phyloP scores from a whole-genome alignment of 2,329 filamentous ascomycete species.

The Xylaria sp. region DNA sequence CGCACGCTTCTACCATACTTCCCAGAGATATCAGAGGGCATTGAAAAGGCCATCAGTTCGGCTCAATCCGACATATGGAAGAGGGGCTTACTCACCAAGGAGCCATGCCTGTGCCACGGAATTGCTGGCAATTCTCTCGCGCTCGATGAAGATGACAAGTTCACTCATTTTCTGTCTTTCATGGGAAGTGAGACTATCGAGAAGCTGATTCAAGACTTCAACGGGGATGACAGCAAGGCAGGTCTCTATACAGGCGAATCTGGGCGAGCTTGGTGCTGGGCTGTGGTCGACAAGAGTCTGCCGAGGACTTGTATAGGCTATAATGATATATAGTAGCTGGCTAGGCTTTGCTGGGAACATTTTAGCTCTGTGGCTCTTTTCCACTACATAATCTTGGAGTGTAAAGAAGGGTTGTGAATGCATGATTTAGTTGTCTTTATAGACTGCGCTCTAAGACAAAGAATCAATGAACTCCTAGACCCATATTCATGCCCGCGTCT shows the following conservation, averaged over 20 bases:
- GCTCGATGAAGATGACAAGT: conserved; percentile 36
- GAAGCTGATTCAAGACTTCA: conserved; percentile 14
- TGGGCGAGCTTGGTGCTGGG: conserved; percentile 48
- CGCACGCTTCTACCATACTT: conserved; percentile 67
- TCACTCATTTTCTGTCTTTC: conserved; percentile 44
- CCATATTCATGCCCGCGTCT: background rate
- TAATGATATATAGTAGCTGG: conserved; percentile 45
- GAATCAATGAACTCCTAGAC: background rate
- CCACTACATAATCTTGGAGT: background rate
- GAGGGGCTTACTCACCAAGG: conserved; percentile 70
- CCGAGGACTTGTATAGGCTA: conserved; percentile 43
- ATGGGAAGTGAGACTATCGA: conserved; percentile 41
- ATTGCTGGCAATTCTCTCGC: conserved; percentile 71
- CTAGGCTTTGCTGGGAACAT: background rate
- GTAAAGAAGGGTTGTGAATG: background rate
- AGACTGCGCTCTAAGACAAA: background rate
- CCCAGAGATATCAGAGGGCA: conserved; percentile 62
- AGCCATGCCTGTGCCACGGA: conserved; percentile 74
- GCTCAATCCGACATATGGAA: conserved; percentile 66
- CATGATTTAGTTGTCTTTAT: background rate
- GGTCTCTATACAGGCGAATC: conserved; percentile 48
- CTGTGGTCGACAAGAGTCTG: conserved; percentile 38
- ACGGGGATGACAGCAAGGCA: conserved; percentile 28
- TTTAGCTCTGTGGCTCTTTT: background rate
- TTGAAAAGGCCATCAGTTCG: conserved; percentile 63